Conservation (phyloP, 192 early-diverging fungal species). For the Coemansia interrupta region DNA sequence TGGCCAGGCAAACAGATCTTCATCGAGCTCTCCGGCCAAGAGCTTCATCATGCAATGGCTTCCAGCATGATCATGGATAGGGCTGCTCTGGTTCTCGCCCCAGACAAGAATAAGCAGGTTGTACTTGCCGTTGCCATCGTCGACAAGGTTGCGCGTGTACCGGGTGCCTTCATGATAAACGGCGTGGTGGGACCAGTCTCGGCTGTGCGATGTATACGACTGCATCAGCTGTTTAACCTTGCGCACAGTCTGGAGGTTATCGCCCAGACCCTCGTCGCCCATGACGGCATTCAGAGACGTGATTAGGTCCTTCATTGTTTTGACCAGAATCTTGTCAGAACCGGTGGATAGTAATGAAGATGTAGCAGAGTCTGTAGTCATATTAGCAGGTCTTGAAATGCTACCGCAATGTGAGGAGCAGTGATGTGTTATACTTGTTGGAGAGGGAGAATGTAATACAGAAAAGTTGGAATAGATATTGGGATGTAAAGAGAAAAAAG, state of each 20-base stretch:
- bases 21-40: conserved; percentile 73
- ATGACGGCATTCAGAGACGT: conserved; percentile 29
- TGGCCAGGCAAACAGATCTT: conserved; percentile 79
- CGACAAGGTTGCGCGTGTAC: conserved; percentile 87
- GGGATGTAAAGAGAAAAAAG: too few species aligned
- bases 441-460: too few species aligned
- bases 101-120: conserved; percentile 89
- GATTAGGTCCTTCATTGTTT: conserved; percentile 43
- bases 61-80: conserved; percentile 87
- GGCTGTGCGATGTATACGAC: conserved; percentile 60
- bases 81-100: conserved; percentile 68
- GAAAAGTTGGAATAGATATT: too few species aligned
- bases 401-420: too few species aligned
- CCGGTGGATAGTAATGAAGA: not conserved
- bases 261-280: conserved; percentile 37
- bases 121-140: conserved; percentile 88
- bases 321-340: conserved; percentile 3
- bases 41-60: conserved; percentile 93
- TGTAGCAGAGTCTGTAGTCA: not conserved
- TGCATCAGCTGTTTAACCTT: conserved; percentile 59
- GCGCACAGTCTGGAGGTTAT: conserved; percentile 24
- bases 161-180: conserved; percentile 64
- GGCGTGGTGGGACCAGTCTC: conserved; percentile 75
- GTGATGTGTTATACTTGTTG: too few species aligned
- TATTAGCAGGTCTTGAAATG: too few species aligned